A percentile compares a stretch with the other conserved stretches of the same genome.
phyloP scores from a whole-genome alignment of 495 filamentous ascomycete genomes.

The Acidiella bohemica region DNA sequence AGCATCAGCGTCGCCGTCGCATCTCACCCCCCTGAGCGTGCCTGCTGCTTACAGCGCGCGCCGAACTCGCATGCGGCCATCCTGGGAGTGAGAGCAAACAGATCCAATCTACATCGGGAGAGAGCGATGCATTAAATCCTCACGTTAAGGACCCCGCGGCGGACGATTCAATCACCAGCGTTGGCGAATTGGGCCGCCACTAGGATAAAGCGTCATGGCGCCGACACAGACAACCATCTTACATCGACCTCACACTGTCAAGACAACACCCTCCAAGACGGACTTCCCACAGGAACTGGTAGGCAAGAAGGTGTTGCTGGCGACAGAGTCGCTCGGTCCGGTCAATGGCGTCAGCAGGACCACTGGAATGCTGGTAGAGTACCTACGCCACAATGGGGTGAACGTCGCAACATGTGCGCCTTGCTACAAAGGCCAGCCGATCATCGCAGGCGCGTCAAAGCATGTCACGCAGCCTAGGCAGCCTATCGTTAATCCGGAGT shows the following conservation, averaged over 20 bases:
- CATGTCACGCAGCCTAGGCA: constrained; percentile 3
- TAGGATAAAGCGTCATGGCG: too few relatives aligned
- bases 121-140: too few relatives aligned
- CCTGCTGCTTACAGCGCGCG: too few relatives aligned
- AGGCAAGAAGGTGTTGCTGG: constrained; percentile 44
- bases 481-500: constrained; percentile 18
- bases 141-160: too few relatives aligned
- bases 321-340: constrained; percentile 51
- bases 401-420: constrained; percentile 47
- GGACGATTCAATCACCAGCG: too few relatives aligned
- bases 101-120: too few relatives aligned
- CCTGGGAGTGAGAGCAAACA: too few relatives aligned
- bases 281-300: constrained; percentile 36
- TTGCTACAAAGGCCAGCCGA: constrained; percentile 26
- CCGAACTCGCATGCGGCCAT: too few relatives aligned
- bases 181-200: too few relatives aligned
- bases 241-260: not conserved
- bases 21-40: too few relatives aligned
- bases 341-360: constrained; percentile 54
- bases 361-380: constrained; percentile 47
- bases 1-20: too few relatives aligned
- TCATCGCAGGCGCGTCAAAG: constrained; percentile 10
- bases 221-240: not conserved
- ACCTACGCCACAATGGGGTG: constrained; percentile 42
- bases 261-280: not conserved